Evolutionary conservation across 2,329 filamentous ascomycete genomes (phyloP).

Genomic region (Botrytis pseudocinerea): DNA sequence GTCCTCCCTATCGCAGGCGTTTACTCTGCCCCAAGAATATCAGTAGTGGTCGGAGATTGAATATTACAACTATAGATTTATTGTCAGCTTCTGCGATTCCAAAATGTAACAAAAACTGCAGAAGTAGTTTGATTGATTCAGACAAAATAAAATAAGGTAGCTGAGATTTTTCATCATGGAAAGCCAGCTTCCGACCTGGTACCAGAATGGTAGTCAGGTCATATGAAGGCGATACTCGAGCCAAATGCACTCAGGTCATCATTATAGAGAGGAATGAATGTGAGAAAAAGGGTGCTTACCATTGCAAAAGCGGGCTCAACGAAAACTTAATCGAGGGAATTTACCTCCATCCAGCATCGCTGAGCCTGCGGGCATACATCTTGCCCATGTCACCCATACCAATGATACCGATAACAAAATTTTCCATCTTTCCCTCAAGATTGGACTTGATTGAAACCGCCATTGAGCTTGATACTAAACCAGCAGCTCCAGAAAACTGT

Average conservation of each 20-base stretch:
- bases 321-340: conserved; percentile 41
- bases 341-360: conserved; percentile 96
- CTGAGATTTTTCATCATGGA: conserved; percentile 99
- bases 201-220: conserved; percentile 75
- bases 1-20: conserved; percentile 91
- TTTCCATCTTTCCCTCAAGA: conserved; percentile 36
- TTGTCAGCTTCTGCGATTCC: conserved; percentile 36
- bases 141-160: conserved; percentile 93
- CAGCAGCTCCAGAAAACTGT: not conserved
- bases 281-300: conserved; percentile 36
- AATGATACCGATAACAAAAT: conserved; percentile 86
- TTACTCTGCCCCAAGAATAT: conserved; percentile 61
- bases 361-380: conserved; percentile 91
- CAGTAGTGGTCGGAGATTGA: conserved; percentile 7
- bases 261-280: conserved; percentile 49
- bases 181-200: conserved; percentile 59
- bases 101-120: conserved; percentile 24
- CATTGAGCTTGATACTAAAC: conserved; percentile 10
- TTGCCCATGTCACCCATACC: conserved; percentile 99
- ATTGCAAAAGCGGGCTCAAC: conserved; percentile 35
- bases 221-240: conserved; percentile 85
- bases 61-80: conserved; percentile 13
- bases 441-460: conserved; percentile 19
- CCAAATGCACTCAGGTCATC: conserved; percentile 99
- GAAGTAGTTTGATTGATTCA: conserved; percentile 54